Evolutionary conservation across 352 stramenopile species (phyloP).

Genomic region (Pythium utonaiense): DNA sequence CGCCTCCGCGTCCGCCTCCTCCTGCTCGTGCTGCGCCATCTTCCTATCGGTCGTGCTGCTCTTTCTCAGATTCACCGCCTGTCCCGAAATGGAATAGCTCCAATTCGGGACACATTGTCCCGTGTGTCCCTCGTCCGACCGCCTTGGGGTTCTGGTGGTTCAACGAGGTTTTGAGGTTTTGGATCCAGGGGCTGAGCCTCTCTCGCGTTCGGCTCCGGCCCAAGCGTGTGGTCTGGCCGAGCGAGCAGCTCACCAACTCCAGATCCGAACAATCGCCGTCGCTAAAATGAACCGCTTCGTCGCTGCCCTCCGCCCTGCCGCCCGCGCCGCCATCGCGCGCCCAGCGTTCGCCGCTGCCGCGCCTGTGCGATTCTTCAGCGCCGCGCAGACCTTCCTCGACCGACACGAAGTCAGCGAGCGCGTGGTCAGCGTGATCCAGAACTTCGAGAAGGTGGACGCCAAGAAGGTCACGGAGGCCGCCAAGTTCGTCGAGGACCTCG

Average conservation of each 20-base stretch:
- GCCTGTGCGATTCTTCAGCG: conserved; percentile 65
- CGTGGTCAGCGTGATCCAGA: conserved; percentile 98
- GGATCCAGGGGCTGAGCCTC: neutral
- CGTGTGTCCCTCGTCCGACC: neutral
- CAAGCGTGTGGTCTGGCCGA: conserved; percentile 6
- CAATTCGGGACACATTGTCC: neutral
- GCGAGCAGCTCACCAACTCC: neutral
- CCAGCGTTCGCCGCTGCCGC: conserved; percentile 34
- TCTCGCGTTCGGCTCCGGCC: neutral
- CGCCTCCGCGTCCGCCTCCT: conserved; percentile 34
- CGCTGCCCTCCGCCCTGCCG: conserved; percentile 61
- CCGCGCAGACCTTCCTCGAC: conserved; percentile 84
- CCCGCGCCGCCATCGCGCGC: conserved; percentile 49
- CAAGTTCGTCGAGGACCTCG: conserved; percentile 98
- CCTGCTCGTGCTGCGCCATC: conserved; percentile 5
- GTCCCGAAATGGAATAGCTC: neutral
- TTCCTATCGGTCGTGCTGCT: conserved; percentile 5
- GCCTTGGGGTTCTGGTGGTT: conserved; percentile 17
- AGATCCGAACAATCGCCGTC: neutral
- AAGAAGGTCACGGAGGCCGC: conserved; percentile 90
- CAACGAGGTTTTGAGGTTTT: conserved; percentile 29
- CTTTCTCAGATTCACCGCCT: conserved; percentile 2
- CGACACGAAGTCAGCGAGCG: conserved; percentile 95
- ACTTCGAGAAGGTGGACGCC: conserved; percentile 99
- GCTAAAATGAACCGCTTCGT: conserved; percentile 78